phyloP scores from a whole-genome alignment of 257 asterid species.

The Solanum acaule region DNA sequence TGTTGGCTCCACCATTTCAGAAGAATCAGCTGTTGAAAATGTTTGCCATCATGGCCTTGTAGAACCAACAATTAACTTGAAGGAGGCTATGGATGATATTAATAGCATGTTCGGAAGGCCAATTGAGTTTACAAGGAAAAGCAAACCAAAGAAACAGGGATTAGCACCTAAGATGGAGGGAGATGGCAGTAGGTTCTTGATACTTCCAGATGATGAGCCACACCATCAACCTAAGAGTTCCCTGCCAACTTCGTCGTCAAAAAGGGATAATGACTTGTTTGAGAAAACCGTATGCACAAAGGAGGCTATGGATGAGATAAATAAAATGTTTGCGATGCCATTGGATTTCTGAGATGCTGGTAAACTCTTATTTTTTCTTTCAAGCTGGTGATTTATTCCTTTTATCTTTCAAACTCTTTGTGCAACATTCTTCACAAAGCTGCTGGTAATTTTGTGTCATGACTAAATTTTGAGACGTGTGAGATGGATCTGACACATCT shows the following conservation, averaged over 20 bases:
- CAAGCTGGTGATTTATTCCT: conserved; percentile 17
- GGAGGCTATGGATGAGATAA: conserved; percentile 89
- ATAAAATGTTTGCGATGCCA: conserved; percentile 78
- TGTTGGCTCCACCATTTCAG: conserved; percentile 87
- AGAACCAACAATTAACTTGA: conserved; percentile 79
- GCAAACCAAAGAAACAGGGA: conserved; percentile 49
- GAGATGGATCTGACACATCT: not conserved
- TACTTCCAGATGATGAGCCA: conserved; percentile 49
- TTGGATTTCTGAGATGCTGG: conserved; percentile 60
- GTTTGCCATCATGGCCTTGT: conserved; percentile 95
- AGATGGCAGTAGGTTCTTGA: conserved; percentile 25
- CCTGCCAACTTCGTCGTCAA: conserved; percentile 25
- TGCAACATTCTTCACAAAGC: not conserved
- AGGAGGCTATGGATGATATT: conserved; percentile 95
- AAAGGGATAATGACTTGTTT: conserved; percentile 41
- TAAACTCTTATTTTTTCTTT: conserved; percentile 10
- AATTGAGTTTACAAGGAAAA: conserved; percentile 70
- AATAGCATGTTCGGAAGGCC: conserved; percentile 93
- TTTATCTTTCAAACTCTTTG: not conserved
- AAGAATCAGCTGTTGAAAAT: conserved; percentile 74
- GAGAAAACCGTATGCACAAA: conserved; percentile 78
- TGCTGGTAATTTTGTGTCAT: not conserved
- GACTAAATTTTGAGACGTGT: not conserved
- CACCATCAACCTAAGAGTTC: conserved; percentile 29
- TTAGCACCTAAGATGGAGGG: conserved; percentile 11